A percentile compares a stretch with the other conserved stretches of the same genome.
Evolutionary conservation across 2,329 filamentous ascomycete genomes (phyloP).

Genomic region (Sporothrix humicola): DNA sequence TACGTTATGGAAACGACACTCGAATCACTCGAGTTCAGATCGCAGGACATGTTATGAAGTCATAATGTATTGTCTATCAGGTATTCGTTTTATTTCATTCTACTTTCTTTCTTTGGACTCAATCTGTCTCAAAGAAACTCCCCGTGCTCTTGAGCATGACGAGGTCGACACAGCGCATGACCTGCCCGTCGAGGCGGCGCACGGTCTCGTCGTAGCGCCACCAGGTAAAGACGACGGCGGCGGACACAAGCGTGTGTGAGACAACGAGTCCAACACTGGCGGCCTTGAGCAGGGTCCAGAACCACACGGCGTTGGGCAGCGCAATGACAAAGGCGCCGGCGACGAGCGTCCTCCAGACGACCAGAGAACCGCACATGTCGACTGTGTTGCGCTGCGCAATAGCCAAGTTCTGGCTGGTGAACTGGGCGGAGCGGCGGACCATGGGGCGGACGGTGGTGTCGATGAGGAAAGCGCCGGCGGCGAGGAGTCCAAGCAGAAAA

Average conservation of each 20-base stretch:
- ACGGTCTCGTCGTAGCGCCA: constrained; percentile 52
- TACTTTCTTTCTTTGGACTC: background rate
- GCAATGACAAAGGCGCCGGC: constrained; percentile 54
- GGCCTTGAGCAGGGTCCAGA: constrained; percentile 47
- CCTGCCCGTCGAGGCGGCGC: constrained; percentile 52
- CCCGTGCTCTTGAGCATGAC: constrained; percentile 48
- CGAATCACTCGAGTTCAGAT: background rate
- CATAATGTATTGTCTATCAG: background rate
- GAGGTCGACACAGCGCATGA: constrained; percentile 56
- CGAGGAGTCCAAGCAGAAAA: constrained; percentile 55
- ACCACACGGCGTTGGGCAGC: constrained; percentile 48
- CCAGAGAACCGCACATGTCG: constrained; percentile 56
- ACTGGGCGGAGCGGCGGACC: constrained; percentile 55
- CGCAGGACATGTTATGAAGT: background rate
- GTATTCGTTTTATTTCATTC: background rate
- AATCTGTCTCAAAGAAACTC: constrained; percentile 56
- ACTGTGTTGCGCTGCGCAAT: constrained; percentile 53
- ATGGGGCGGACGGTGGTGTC: constrained; percentile 51
- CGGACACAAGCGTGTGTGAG: constrained; percentile 50
- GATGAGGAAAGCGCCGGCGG: constrained; percentile 50
- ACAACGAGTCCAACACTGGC: constrained; percentile 51
- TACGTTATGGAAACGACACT: background rate
- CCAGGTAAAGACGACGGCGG: constrained; percentile 47
- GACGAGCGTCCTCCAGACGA: constrained; percentile 50
- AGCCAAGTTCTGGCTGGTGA: constrained; percentile 55